Conservation (phyloP, 2,329 filamentous ascomycete species). For the Phyllosticta citrichinensis region DNA sequence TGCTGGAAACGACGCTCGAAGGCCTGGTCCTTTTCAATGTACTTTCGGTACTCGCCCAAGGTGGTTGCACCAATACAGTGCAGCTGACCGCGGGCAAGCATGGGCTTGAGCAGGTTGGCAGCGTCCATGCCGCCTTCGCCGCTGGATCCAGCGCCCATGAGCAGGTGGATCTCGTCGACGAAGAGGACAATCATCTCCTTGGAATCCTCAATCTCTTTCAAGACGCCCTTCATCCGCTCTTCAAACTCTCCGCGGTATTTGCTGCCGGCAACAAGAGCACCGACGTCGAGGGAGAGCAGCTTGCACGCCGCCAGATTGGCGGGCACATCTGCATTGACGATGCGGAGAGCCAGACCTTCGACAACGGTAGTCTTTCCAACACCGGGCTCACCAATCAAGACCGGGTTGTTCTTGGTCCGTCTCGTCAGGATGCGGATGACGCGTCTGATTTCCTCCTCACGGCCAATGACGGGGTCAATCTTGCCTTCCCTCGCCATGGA, state of each 20-base stretch:
- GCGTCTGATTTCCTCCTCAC: constrained; percentile 89
- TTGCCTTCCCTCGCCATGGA: constrained; percentile 93
- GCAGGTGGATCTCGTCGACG: constrained; percentile 95
- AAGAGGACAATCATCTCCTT: constrained; percentile 97
- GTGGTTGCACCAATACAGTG: constrained; percentile 98
- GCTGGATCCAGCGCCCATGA: constrained; percentile 92
- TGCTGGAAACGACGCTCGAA: constrained; percentile 99
- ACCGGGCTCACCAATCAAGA: constrained; percentile 94
- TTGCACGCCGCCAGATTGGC: constrained; percentile 91
- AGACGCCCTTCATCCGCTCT: constrained; percentile 96
- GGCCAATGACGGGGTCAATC: constrained; percentile 92
- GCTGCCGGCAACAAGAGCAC: constrained; percentile 88
- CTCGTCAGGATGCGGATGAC: constrained; percentile 86
- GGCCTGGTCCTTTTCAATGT: constrained; percentile 96
- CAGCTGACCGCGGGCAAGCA: constrained; percentile 90
- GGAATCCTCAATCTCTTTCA: constrained; percentile 91
- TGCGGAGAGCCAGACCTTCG: constrained; percentile 87
- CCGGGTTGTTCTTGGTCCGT: constrained; percentile 96
- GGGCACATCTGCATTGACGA: constrained; percentile 93
- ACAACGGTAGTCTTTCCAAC: constrained; percentile 98
- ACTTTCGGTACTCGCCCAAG: constrained; percentile 90
- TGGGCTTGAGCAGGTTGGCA: constrained; percentile 93
- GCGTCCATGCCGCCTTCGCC: constrained; percentile 98
- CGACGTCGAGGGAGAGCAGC: constrained; percentile 88
- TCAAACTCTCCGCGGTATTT: constrained; percentile 99